Conservation (phyloP, 345 rosid species). For the Isatis tinctoria region DNA sequence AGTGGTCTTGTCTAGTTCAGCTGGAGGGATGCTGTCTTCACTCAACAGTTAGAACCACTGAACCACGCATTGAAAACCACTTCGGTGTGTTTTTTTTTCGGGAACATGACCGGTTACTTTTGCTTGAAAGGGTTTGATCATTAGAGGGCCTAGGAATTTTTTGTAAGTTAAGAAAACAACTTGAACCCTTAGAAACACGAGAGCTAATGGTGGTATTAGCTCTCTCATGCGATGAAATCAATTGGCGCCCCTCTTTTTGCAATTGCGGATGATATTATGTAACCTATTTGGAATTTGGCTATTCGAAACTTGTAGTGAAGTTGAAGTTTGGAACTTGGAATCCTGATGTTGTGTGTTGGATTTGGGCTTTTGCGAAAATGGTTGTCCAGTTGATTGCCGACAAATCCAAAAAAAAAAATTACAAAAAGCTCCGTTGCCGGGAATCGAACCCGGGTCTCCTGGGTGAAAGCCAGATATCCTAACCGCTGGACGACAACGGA, state of each 20-base stretch:
- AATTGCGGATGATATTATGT: background rate
- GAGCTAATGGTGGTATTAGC: background rate
- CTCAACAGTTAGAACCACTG: slow-evolving; percentile 48
- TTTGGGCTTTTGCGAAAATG: background rate
- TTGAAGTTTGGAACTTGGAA: background rate
- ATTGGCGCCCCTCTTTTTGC: background rate
- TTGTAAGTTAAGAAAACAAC: slow-evolving; percentile 7
- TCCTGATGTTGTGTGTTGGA: background rate
- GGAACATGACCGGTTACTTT: slow-evolving; percentile 15
- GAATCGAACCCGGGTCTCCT: slow-evolving; percentile 98
- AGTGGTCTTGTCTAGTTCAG: slow-evolving; percentile 69
- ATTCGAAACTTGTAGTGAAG: background rate
- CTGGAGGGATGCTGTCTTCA: slow-evolving; percentile 78
- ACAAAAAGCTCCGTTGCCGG: slow-evolving; percentile 75
- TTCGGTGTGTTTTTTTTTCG: slow-evolving; percentile 3
- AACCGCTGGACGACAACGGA: slow-evolving; percentile 97
- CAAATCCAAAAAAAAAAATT: background rate
- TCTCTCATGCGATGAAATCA: slow-evolving; percentile 1
- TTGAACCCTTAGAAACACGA: background rate
- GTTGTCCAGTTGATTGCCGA: background rate
- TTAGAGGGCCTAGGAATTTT: slow-evolving; percentile 17
- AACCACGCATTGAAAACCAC: background rate
- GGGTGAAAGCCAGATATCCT: slow-evolving; percentile 99
- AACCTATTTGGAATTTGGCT: background rate
- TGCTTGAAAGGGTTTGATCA: background rate